phyloP scores from a whole-genome alignment of 2,329 filamentous ascomycete genomes.

The Teratosphaeria pseudoeucalypti region DNA sequence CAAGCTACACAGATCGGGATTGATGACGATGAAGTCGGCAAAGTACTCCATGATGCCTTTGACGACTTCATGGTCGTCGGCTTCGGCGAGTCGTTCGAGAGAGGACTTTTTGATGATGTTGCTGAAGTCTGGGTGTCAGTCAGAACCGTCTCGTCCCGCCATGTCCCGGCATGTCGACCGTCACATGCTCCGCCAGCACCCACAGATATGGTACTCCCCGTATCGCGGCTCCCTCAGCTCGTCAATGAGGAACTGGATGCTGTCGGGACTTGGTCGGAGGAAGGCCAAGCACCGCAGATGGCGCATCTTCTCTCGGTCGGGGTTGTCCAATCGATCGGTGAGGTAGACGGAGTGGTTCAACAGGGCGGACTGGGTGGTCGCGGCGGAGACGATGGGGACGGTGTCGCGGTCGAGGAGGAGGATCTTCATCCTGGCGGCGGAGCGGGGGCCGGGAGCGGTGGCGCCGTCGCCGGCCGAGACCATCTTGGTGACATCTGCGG shows the following conservation, averaged over 20 bases:
- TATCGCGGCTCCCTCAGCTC: slow-evolving; percentile 94
- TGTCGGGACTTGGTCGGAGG: slow-evolving; percentile 80
- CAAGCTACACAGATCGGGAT: slow-evolving; percentile 60
- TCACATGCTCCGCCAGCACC: slow-evolving; percentile 7
- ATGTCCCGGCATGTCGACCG: not conserved
- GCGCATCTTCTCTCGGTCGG: slow-evolving; percentile 89
- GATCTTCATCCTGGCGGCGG: slow-evolving; percentile 94
- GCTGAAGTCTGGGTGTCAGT: slow-evolving; percentile 60
- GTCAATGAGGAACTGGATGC: slow-evolving; percentile 87
- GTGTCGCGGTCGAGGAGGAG: slow-evolving; percentile 88
- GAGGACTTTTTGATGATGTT: slow-evolving; percentile 97
- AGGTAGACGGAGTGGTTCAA: slow-evolving; percentile 97
- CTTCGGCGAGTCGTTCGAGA: slow-evolving; percentile 84
- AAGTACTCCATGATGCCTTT: slow-evolving; percentile 92
- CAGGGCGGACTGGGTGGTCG: slow-evolving; percentile 87
- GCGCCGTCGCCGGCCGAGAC: slow-evolving; percentile 64
- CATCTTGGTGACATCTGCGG: slow-evolving; percentile 78
- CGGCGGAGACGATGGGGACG: slow-evolving; percentile 83
- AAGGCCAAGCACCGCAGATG: slow-evolving; percentile 91
- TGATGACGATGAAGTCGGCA: slow-evolving; percentile 89
- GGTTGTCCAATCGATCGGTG: slow-evolving; percentile 88
- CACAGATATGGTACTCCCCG: slow-evolving; percentile 86
- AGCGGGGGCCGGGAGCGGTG: slow-evolving; percentile 39
- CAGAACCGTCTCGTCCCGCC: slow-evolving; percentile 15
- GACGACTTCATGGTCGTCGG: slow-evolving; percentile 94